Base-by-base conservation (phyloP, 2,329 filamentous ascomycete genomes). In the Arthroderma sp. region DNA sequence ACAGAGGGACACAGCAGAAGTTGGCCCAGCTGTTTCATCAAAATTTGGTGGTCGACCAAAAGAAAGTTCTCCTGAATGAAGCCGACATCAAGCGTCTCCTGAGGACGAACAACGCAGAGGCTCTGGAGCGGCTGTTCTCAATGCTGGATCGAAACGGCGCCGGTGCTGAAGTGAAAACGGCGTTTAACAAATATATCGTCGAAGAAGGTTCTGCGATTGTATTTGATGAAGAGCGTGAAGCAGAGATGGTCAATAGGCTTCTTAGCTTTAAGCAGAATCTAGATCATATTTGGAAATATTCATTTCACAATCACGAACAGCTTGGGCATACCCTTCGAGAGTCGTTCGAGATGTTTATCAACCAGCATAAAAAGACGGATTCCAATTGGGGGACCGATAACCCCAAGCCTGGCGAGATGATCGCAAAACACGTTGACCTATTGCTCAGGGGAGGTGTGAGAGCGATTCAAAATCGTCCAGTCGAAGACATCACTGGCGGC, bases 401-500 rank as follows among this genome's bases (percentile, higher is more conserved):
- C 57, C 89, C 90, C 17, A 97, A 95, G 76, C 89, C 95, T 13
- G 93, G 91, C 54, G 93, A 98, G 75, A 95, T 97, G 91, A 94
- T 96, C 64, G 94, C 93, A 31, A 97, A 96, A 72, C 91, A 97
- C 87, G 61, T 98, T 61, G 93, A 98, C 71, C 79, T 87, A 74
- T 77, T 98, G 19, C 79, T 98, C 33, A 84, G 90, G 57, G 89
- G 89, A 54, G 94, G 93, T 1, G 79, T 91, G 51, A 97, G 94
- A 70, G 85, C 86, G 0, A 80, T 94, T 7, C 88, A 88, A 0
- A 79, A 83, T 47, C 80, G 82, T 21, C 76, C 91, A 7, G 75
- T 84, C 1, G 81, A 84, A 0, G 64, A 68, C 7, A 67, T 68
- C 38, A 63, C 66, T 11, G 82, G 86, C 63, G 81, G 80, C 61